phyloP scores from a whole-genome alignment of 2,329 filamentous ascomycete species.

The Cladophialophora immunda region DNA sequence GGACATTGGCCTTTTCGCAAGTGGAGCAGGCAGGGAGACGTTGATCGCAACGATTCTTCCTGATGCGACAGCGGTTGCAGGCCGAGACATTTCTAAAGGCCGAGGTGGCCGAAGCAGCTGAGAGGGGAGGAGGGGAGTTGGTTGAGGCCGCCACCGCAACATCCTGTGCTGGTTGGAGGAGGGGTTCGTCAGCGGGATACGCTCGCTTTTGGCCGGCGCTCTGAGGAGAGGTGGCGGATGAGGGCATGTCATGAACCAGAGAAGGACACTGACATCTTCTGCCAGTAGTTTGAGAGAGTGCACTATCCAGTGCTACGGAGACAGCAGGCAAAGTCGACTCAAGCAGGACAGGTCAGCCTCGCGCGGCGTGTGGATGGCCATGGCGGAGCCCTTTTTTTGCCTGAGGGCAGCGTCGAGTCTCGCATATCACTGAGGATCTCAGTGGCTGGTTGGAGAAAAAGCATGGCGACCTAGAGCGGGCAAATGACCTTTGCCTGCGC shows the following conservation, averaged over 20 bases:
- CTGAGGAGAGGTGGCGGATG: constrained; percentile 36
- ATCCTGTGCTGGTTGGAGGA: constrained; percentile 28
- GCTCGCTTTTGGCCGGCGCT: constrained; percentile 41
- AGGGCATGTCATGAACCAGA: constrained; percentile 39
- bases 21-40: constrained; percentile 87
- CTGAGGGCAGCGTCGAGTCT: neutral
- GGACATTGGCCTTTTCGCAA: constrained; percentile 90
- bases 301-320: constrained; percentile 17
- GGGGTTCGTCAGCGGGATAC: constrained; percentile 39
- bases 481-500: constrained; percentile 6
- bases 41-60: constrained; percentile 96
- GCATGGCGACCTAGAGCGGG: constrained; percentile 1
- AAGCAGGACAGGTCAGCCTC: constrained; percentile 24
- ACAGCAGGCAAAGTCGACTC: constrained; percentile 7
- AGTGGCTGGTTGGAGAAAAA: constrained; percentile 20
- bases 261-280: constrained; percentile 36
- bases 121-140: constrained; percentile 38
- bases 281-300: constrained; percentile 25
- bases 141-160: constrained; percentile 11
- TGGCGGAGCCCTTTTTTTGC: neutral
- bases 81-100: constrained; percentile 88
- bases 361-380: constrained; percentile 13
- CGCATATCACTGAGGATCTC: constrained; percentile 9
- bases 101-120: constrained; percentile 47
- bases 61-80: constrained; percentile 88